Percentiles rank a stretch among this genome's conserved stretches.
Evolutionary conservation across 306 rosid species (phyloP).

Genomic region (Oxytropis ochrocephala): DNA sequence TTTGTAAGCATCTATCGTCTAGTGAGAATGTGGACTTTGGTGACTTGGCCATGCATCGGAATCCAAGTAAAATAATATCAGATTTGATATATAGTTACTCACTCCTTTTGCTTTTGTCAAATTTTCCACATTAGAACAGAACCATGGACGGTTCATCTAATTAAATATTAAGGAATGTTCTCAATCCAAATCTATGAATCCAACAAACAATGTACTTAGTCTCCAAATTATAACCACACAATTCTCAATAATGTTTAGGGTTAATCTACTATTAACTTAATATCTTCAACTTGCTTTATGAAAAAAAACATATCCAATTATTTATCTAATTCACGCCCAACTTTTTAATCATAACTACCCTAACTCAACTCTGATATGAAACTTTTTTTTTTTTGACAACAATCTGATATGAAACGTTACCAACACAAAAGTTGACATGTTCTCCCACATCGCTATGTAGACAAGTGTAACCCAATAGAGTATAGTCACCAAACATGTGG

Average conservation of each 20-base stretch:
- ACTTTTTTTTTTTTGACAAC: too few species aligned
- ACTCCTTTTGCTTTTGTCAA: conserved; percentile 21
- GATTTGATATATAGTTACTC: conserved; percentile 28
- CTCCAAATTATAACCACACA: neutral
- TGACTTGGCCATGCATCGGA: conserved; percentile 29
- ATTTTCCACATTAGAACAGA: conserved; percentile 44
- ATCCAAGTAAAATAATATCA: conserved; percentile 35
- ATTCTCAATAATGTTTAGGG: neutral
- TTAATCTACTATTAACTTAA: neutral
- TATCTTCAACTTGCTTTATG: conserved; percentile 15
- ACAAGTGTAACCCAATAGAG: conserved; percentile 12
- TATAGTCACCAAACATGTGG: conserved; percentile 26
- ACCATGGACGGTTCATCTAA: conserved; percentile 31
- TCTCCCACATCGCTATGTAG: conserved; percentile 7
- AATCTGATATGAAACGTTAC: conserved; percentile 22
- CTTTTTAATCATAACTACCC: conserved; percentile 12
- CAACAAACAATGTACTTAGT: conserved; percentile 5
- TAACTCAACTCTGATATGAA: conserved; percentile 6
- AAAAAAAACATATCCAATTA: conserved; percentile 9
- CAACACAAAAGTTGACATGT: conserved; percentile 29
- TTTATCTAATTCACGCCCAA: conserved; percentile 19
- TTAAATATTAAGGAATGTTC: conserved; percentile 12
- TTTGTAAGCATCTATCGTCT: conserved; percentile 14
- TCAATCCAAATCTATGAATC: conserved; percentile 23
- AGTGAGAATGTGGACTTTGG: conserved; percentile 25